phyloP scores from a whole-genome alignment of 1,284 basidiomycete genomes.

The Tilletia setariae region DNA sequence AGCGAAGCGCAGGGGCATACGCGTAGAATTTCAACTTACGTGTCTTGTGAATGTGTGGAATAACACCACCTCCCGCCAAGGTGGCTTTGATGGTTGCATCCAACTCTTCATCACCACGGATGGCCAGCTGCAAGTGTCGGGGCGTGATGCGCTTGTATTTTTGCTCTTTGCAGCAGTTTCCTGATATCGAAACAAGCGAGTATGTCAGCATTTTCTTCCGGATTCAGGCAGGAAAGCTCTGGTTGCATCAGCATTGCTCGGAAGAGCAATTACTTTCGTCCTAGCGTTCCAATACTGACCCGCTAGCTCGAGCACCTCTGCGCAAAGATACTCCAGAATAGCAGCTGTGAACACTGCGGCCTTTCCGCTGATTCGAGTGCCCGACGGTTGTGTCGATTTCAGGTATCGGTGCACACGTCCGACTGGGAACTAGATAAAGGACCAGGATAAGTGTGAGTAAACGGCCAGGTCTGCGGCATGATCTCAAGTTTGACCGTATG shows the following conservation, averaged over 20 bases:
- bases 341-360: conserved; percentile 89
- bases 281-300: conserved; percentile 59
- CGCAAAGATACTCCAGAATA: conserved; percentile 83
- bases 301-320: conserved; percentile 83
- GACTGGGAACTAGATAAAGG: conserved; percentile 70
- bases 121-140: conserved; percentile 84
- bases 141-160: conserved; percentile 95
- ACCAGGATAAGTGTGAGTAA: neutral
- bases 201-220: too few relatives aligned
- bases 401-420: conserved; percentile 93
- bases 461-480: too few relatives aligned
- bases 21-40: conserved; percentile 23
- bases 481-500: too few relatives aligned
- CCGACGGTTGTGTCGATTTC: conserved; percentile 86
- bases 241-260: too few relatives aligned
- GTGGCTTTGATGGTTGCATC: conserved; percentile 61
- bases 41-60: conserved; percentile 92
- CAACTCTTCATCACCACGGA: conserved; percentile 91
- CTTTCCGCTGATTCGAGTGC: conserved; percentile 86
- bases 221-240: too few relatives aligned
- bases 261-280: too few relatives aligned
- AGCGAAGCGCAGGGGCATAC: too few relatives aligned
- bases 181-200: conserved; percentile 57
- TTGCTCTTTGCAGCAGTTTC: conserved; percentile 94
- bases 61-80: conserved; percentile 76